phyloP scores from a whole-genome alignment of 176 grass and related monocot species.

The Carex myosuroides region DNA sequence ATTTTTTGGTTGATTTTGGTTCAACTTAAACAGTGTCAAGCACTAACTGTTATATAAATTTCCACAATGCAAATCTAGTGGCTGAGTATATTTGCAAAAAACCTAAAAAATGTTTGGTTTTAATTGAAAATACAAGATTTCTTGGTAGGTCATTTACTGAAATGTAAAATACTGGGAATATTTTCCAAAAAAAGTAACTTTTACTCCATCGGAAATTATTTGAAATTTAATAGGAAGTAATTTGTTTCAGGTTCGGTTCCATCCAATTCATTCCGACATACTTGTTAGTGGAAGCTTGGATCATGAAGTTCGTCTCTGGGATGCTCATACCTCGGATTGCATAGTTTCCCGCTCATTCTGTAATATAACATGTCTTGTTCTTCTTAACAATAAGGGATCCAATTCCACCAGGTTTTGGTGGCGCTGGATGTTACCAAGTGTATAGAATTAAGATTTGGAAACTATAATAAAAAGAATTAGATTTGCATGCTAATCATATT shows the following conservation, averaged over 20 bases:
- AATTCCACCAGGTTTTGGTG: neutral
- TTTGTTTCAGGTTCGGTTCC: conserved; percentile 77
- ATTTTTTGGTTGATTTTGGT: neutral
- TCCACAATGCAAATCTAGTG: neutral
- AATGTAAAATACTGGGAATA: neutral
- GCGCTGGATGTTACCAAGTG: neutral
- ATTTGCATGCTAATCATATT: neutral
- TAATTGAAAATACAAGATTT: neutral
- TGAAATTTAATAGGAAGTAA: conserved; percentile 19
- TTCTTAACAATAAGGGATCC: neutral
- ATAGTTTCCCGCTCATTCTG: conserved; percentile 74
- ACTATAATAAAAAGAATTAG: neutral
- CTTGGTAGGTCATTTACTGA: neutral
- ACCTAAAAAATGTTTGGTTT: neutral
- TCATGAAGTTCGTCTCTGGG: conserved; percentile 95
- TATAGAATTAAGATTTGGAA: neutral
- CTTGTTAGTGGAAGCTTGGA: conserved; percentile 99
- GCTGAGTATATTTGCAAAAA: neutral
- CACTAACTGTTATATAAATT: neutral
- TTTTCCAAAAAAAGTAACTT: neutral
- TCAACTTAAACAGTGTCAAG: neutral
- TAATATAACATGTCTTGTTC: conserved; percentile 41
- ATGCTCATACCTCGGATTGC: conserved; percentile 74
- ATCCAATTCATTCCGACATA: conserved; percentile 87
- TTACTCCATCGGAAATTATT: neutral